Base-by-base conservation (phyloP, 345 rosid species). In the Lepidium didymum region DNA sequence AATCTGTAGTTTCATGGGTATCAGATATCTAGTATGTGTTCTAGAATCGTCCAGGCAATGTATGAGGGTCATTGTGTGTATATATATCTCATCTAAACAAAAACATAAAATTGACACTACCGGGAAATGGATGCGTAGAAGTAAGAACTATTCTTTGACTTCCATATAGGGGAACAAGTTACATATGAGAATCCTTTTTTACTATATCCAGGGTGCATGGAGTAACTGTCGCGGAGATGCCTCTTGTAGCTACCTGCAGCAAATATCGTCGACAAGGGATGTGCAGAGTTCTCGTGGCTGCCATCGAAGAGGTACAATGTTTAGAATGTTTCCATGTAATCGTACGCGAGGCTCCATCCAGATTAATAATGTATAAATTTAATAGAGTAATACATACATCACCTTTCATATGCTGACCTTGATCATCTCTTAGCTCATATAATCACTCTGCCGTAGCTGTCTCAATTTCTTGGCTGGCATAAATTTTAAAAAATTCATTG, bases 221-320 rank as follows among this genome's bases (percentile, higher is more conserved):
- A 64, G 76, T 70, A 55, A 65, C 81, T 36, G 79, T 93, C 67
- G 98, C 98, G 25, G 98, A 93, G 87, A 90, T 93, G 98, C 98
- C 97, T 71, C 86, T 93, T 34, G 85, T 90, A 79, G 98, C 97
- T 77, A 93, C 98, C 51, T 90, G 96, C 75, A 88, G 93, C 76
- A 85, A 83, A 42, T 85, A 79, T 64, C 91, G 96, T 33, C 91
- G 94, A 40, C 92, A 81, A 76, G 98, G 98, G 63, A 88, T 93
- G 97, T 88, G 98, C 75, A 85, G 89, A 68, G 81, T 78, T 73
- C 90, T 93, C 54, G 70, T 90, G 73, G 49, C 79, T 79, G 89
- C 88, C 61, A 79, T 93, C 25, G 98, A 93, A 69, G 90, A 93
- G 98, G 98, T 87, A 79, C 45, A 33, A 3, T 68, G 42, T 19